Evolutionary conservation across 2,329 filamentous ascomycete species (phyloP), one percentile per base, ranked within the genome.

Genomic region (Hypoxylon sp.): DNA sequence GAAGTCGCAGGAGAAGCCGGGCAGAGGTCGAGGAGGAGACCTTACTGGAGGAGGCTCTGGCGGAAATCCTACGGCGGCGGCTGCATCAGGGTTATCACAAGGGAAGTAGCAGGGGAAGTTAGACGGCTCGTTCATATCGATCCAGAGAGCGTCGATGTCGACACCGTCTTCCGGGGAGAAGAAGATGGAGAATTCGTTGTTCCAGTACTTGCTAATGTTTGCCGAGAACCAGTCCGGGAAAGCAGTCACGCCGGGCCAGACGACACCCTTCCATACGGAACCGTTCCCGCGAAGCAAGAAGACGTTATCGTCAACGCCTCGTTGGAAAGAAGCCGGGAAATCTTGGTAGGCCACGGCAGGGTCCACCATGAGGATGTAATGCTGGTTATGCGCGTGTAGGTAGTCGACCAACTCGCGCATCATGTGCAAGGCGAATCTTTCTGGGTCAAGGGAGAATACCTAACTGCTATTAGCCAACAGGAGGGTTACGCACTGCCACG

Each of bases 351-450:
- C 83, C 17, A 85, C 83, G 1, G 88, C 88, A 2, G 91, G 91
- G 72, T 96, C 93, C 0, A 95, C 91, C 88, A 96, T 96, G 51
- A 94, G 81, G 31, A 93, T 86, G 70, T 92, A 93, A 51, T 91
- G 86, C 76, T 94, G 91, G 46, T 91, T 80, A 62, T 89, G 85
- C 5, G 80, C 78, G 74, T 94, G 92, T 0, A 96, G 84, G 22
- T 91, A 87, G 37, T 86, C 82, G 22, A 91, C 89, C 1, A 94
- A 80, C 71, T 91, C 86, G 39, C 87, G 88, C 82, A 94, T 86
- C 77, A 86, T 85, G 0, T 83, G 62, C 5, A 91, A 75, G 0
- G 90, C 86, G 75, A 90, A 93, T 33, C 90, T 82, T 2, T 89
- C 83, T 0, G 88, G 86, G 68, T 93, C 91, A 0, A 89, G 80